Base-by-base conservation (phyloP, 2,329 filamentous ascomycete species). In the Capronia epimyces region DNA sequence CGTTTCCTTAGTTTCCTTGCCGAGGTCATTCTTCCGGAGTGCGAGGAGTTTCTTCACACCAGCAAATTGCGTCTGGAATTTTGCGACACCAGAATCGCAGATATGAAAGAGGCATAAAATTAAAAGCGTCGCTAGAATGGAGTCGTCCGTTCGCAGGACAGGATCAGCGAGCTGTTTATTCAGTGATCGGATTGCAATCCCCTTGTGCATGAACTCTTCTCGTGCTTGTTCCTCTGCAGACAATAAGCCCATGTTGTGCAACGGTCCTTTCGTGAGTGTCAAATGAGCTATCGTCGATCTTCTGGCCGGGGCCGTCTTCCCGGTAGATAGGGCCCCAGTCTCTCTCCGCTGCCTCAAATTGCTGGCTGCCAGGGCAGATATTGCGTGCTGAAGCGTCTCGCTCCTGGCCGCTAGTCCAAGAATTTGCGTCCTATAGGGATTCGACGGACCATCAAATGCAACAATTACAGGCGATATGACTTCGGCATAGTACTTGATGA, bases 401-500 rank as follows among this genome's bases (percentile, higher is more conserved):
- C 87, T 95, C 53, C 80, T 77, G 58, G 82, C 77, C 10, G 89
- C 88, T 44, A 96, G 76, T 49, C 82, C 82, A 52, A 95, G 76
- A 49, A 96, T 82, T 64, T 94, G 86, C 61, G 84, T 82, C 55
- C 89, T 79, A 66, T 91, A 96, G 1, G 91, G 91, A 66, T 95
- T 96, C 56, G 77, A 78, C 1, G 87, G 85, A 9, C 84, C 84
- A 66, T 97, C 91, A 66, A 95, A 89, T 60, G 89, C 87, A 44
- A 96, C 89, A 69, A 96, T 87, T 52, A 89, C 88, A 3, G 88
- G 87, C 60, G 89, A 93, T 72, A 97, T 90, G 64, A 88, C 87
- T 67, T 89, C 89, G 65, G 90, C 85, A 69, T 95, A 96, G 69
- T 95, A 95, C 66, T 94, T 86, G 74, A 96, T 85, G 65, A 95